phyloP scores from a whole-genome alignment of 23 red algal genomes.

The Gracilaria caudata region DNA sequence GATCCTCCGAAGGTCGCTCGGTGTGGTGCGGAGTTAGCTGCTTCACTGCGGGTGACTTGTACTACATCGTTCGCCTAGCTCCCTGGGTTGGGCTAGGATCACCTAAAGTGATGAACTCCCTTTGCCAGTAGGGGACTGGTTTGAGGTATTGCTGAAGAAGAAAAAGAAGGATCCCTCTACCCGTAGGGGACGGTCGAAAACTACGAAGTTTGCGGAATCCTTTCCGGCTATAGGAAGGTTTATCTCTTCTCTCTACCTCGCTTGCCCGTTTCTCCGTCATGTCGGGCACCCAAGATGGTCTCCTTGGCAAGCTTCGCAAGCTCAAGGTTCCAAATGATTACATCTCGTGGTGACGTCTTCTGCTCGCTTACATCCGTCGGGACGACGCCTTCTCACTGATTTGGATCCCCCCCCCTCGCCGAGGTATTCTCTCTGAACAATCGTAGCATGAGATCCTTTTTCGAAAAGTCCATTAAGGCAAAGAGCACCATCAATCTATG shows the following conservation, averaged over 20 bases:
- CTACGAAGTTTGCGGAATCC: background rate
- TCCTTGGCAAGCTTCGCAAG: conserved; percentile 13
- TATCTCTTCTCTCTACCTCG: too few species aligned
- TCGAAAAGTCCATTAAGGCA: background rate
- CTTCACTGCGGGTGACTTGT: too few species aligned
- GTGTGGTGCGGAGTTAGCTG: too few species aligned
- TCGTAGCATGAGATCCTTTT: background rate
- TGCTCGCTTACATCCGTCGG: background rate
- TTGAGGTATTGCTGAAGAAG: too few species aligned
- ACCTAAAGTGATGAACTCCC: too few species aligned
- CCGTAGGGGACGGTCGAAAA: too few species aligned
- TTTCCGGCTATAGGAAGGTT: too few species aligned
- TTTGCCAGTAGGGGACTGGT: too few species aligned
- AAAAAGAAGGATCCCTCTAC: too few species aligned
- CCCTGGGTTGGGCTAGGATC: too few species aligned
- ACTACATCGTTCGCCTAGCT: too few species aligned
- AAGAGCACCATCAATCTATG: conserved; percentile 25
- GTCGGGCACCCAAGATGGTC: background rate
- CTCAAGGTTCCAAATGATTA: background rate
- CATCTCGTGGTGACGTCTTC: background rate
- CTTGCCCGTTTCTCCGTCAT: background rate
- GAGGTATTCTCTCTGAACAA: background rate
- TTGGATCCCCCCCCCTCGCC: background rate
- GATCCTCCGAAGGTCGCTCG: too few species aligned
- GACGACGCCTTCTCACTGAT: background rate